Evolutionary conservation across 2,329 filamentous ascomycete species (phyloP).

Genomic region (Fusarium musae): DNA sequence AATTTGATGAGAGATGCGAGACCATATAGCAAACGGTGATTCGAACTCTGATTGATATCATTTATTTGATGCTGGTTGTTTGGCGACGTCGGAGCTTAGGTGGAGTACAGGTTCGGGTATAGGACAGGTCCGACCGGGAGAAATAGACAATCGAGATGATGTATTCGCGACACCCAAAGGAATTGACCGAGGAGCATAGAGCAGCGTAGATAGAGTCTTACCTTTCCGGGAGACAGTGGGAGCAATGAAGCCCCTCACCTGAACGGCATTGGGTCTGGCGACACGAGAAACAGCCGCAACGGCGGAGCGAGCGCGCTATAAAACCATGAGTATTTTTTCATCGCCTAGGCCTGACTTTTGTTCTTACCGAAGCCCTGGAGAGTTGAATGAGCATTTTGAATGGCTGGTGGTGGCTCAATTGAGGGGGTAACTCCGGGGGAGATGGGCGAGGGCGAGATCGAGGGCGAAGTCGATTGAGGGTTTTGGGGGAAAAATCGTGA

Average conservation of each 20-base stretch:
- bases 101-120: slow-evolving; percentile 46
- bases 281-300: slow-evolving; percentile 61
- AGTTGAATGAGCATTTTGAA: slow-evolving; percentile 68
- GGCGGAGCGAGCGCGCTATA: slow-evolving; percentile 64
- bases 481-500: slow-evolving; percentile 57
- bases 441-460: slow-evolving; percentile 17
- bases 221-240: slow-evolving; percentile 71
- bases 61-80: slow-evolving; percentile 6
- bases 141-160: slow-evolving; percentile 17
- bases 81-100: slow-evolving; percentile 44
- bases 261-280: slow-evolving; percentile 55
- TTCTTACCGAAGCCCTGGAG: slow-evolving; percentile 66
- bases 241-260: slow-evolving; percentile 68
- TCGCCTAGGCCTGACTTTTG: background rate
- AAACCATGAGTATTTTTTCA: slow-evolving; percentile 21
- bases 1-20: background rate
- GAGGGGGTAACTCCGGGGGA: slow-evolving; percentile 48
- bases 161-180: slow-evolving; percentile 5
- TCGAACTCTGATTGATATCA: background rate
- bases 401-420: slow-evolving; percentile 61
- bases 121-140: slow-evolving; percentile 34
- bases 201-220: slow-evolving; percentile 54
- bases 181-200: background rate
- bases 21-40: background rate
- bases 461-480: slow-evolving; percentile 37